These are phyloP conservation scores for Chondrostereum purpureum DNA, from an alignment of 1,284 basidiomycete species.

Conservation along the genomic window DNA sequence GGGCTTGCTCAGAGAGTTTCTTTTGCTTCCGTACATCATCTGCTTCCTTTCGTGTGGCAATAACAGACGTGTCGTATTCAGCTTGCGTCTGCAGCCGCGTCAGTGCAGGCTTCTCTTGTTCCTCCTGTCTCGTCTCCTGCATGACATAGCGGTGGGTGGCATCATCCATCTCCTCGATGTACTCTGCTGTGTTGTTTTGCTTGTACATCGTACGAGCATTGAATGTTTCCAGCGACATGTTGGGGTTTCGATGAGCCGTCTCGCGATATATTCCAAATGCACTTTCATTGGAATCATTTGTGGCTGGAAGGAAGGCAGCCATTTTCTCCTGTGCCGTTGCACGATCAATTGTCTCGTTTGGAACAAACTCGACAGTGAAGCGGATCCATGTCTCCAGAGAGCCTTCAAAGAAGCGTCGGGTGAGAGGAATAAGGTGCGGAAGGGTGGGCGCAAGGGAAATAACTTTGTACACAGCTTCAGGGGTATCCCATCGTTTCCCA, in stretches of 20 bases:
- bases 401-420: conserved; percentile 15
- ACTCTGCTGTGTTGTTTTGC: conserved; percentile 8
- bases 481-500: conserved; percentile 19
- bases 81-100: too few relatives aligned
- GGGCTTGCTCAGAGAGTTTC: too few relatives aligned
- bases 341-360: background rate
- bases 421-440: conserved; percentile 5
- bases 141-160: background rate
- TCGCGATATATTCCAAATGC: conserved; percentile 8
- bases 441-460: conserved; percentile 11
- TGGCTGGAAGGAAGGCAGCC: conserved; percentile 13
- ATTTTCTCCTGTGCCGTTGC: conserved; percentile 4
- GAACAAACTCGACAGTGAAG: conserved; percentile 15
- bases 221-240: conserved; percentile 7
- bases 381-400: conserved; percentile 18
- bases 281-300: conserved; percentile 20
- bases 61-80: too few relatives aligned
- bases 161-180: too few relatives aligned
- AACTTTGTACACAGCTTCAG: conserved; percentile 18
- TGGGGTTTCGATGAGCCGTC: background rate
- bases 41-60: too few relatives aligned
- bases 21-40: too few relatives aligned
- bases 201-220: conserved; percentile 11
- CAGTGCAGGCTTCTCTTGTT: too few relatives aligned
- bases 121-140: too few relatives aligned